phyloP scores from a whole-genome alignment of 495 filamentous ascomycete species.

The Penicillium egyptiacum region DNA sequence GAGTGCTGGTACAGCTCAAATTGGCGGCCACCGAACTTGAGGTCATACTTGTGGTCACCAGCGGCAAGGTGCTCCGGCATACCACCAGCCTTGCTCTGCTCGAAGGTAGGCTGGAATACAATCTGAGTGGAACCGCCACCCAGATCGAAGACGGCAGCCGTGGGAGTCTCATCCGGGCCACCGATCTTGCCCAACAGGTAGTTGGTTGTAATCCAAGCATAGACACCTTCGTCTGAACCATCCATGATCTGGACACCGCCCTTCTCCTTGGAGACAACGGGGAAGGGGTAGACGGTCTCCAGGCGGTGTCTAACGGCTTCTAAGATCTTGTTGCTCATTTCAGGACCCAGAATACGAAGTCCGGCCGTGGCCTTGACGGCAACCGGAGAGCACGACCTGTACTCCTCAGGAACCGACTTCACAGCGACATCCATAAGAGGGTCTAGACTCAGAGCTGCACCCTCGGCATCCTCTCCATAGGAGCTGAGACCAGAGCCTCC shows the following conservation, averaged over 20 bases:
- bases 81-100: slow-evolving; percentile 67
- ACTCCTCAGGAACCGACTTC: slow-evolving; percentile 76
- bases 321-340: slow-evolving; percentile 79
- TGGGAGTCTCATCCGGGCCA: slow-evolving; percentile 81
- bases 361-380: slow-evolving; percentile 97
- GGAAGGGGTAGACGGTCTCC: slow-evolving; percentile 91
- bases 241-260: slow-evolving; percentile 95
- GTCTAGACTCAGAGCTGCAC: slow-evolving; percentile 86
- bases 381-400: slow-evolving; percentile 84
- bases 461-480: slow-evolving; percentile 79
- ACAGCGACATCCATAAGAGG: slow-evolving; percentile 82
- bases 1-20: slow-evolving; percentile 98
- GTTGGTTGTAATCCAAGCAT: slow-evolving; percentile 98
- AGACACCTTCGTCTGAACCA: slow-evolving; percentile 94
- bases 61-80: slow-evolving; percentile 85
- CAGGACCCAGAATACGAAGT: slow-evolving; percentile 77
- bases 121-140: slow-evolving; percentile 97
- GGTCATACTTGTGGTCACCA: slow-evolving; percentile 94
- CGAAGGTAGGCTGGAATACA: slow-evolving; percentile 95
- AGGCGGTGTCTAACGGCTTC: slow-evolving; percentile 79
- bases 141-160: slow-evolving; percentile 92
- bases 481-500: slow-evolving; percentile 83
- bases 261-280: slow-evolving; percentile 79
- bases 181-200: slow-evolving; percentile 98
- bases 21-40: slow-evolving; percentile 84